Evolutionary conservation across 495 filamentous ascomycete species (phyloP), one percentile per base, ranked within the genome.

Genomic region (Penicillium paradoxum): DNA sequence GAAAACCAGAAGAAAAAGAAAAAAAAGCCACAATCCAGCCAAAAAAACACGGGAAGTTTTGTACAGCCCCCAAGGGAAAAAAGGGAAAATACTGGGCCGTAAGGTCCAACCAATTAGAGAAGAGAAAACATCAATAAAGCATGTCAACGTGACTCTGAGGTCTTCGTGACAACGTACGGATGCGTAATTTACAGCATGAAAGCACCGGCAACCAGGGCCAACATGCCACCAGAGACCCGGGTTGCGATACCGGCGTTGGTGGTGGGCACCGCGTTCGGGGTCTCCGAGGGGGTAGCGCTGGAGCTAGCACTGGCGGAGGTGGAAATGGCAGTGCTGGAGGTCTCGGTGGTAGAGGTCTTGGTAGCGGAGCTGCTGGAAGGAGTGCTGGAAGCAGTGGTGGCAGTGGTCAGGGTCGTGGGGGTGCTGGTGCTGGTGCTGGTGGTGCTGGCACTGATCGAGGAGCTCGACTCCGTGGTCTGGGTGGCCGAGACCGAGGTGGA

Each of bases 401-500:
- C 27, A n/a, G 52, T 53, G 19, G 47, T 49, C 45, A 56, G 15
- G 17, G 61, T 57, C 47, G 56, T 48, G 27, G 36, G 57, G 34
- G 41, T 58, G 37, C 70, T 68, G 17, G 50, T 71, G 24, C 24
- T 27, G 11, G 69, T 73, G 40, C 72, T 71, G 34, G 66, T 68
- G 17, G 50, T 71, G 24, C 24, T 27, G 11, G 69, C 72, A 38
- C 72, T 71, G 34, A 65, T 58, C 15, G 59, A 62, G 34, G 71
- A 72, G 5, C 77, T 63, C 76, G 60, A 76, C 45, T 33, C 19
- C 62, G 18, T 74, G 63, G 19, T 83, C 68, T 57, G 89, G 88
- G 55, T 90, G 75, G 56, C 80, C 74, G 22, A 90, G 75, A 56
- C 80, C 74, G 22, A 90, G 70, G 13, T 54, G n/a, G 66, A 53